Evolutionary conservation across 805 yeast genomes (phyloP), one percentile per base, ranked within the genome.

Genomic region (Yarrowia alimentaria): DNA sequence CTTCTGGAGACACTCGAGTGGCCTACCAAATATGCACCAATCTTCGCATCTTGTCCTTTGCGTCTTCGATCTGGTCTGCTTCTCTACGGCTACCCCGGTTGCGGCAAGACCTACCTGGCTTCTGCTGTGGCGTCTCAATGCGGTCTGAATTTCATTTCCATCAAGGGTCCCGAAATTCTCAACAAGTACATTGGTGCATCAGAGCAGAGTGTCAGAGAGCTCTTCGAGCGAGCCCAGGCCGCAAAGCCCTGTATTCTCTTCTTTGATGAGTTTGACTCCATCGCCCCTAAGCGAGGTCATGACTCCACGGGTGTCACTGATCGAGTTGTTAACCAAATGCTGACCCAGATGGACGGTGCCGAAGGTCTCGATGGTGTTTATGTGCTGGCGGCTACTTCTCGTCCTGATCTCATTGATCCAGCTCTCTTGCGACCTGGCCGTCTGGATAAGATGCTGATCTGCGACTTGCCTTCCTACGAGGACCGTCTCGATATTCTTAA

Each of bases 271-370:
- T 90, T 91, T 64, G 98, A 91, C 60, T 89, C 98, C 0, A 88
- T 93, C 61, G 97, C 98, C 0, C 98, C 98, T 0, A 90, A 90
- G 64, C 82, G 98, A 33, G 98, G 98, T 2, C 97, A 90, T 61
- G 99, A 91, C 64, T 86, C 95, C 1, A 90, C 98, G 0, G 98
- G 98, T 52, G 98, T 93, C 4, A 93, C 98, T 3, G 99, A 93
- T 64, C 76, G 99, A 59, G 96, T 93, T 31, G 99, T 93, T 19
- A 93, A 93, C 67, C 99, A 93, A 64, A 78, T 93, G 79, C 76
- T 93, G 60, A 93, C 99, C 0, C 97, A 93, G 64, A 90, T 93
- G 96, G 99, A 93, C 66, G 99, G 99, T 69, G 98, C 98, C 0
- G 98, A 93, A 65, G 97, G 98, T 0, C 71, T 90, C 21, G 97